Conservation (phyloP, 441 rosid genomes). For the Populus hybrid region DNA sequence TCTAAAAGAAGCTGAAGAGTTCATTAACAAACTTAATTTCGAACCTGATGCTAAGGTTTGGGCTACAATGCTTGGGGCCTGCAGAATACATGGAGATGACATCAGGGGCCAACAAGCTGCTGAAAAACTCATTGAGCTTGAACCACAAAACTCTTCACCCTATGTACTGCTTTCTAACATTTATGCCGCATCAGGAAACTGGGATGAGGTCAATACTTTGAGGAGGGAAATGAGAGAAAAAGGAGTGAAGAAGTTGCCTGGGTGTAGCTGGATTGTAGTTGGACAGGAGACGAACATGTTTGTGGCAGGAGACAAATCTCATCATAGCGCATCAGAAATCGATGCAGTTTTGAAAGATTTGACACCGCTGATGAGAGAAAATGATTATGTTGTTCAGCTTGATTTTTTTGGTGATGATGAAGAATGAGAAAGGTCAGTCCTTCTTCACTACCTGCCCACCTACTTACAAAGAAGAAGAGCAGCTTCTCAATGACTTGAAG, state of each 20-base stretch:
- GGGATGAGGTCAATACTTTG: constrained; percentile 67
- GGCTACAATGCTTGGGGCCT: constrained; percentile 88
- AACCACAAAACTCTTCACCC: constrained; percentile 73
- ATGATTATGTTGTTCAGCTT: constrained; percentile 13
- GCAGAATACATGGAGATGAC: constrained; percentile 86
- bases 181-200: constrained; percentile 77
- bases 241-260: constrained; percentile 77
- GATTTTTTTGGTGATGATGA: constrained; percentile 30
- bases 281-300: constrained; percentile 55
- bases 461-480: neutral
- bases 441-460: neutral
- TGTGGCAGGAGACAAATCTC: constrained; percentile 73
- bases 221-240: constrained; percentile 77
- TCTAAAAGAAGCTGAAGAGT: constrained; percentile 75
- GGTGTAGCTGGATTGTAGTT: constrained; percentile 80
- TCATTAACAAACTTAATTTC: constrained; percentile 50
- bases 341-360: constrained; percentile 43
- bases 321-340: constrained; percentile 41
- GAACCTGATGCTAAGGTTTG: constrained; percentile 75
- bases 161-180: constrained; percentile 84
- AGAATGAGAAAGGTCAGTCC: constrained; percentile 1
- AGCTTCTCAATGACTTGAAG: neutral
- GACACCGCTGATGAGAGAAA: constrained; percentile 43
- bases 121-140: constrained; percentile 68
- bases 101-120: constrained; percentile 65